These are phyloP conservation scores for Boeremia lycopersici DNA, from an alignment of 2,329 filamentous ascomycete genomes.

Conservation along the genomic window DNA sequence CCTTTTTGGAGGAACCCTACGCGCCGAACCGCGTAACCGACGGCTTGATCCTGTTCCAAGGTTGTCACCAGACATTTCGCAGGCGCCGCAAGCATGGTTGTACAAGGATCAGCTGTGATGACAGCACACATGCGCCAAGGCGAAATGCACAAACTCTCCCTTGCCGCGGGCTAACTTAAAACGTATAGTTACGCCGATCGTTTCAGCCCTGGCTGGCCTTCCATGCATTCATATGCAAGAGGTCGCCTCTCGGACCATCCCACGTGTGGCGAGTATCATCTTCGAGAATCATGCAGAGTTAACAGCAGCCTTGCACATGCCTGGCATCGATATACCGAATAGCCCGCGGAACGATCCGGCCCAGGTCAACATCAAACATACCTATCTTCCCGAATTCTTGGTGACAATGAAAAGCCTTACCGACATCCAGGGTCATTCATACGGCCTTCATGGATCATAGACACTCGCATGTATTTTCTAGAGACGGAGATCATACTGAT, in stretches of 20 bases:
- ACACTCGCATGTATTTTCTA: neutral
- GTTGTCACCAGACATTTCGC: neutral
- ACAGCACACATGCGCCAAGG: neutral
- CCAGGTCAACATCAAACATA: neutral
- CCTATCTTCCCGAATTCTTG: neutral
- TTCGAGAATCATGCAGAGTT: neutral
- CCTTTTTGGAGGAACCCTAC: too few species aligned
- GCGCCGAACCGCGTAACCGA: neutral
- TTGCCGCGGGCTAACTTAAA: neutral
- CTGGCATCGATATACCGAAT: too few species aligned
- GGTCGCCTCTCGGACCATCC: neutral
- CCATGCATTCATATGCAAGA: neutral
- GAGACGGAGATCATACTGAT: neutral
- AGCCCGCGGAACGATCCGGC: neutral
- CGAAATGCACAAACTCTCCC: neutral
- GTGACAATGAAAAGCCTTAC: neutral
- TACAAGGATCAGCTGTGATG: neutral
- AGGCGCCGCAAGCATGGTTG: neutral
- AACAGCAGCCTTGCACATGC: too few species aligned
- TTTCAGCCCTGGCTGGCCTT: neutral
- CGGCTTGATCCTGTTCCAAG: too few species aligned
- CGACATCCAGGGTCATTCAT: neutral
- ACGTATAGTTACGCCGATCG: neutral
- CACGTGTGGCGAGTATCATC: neutral
- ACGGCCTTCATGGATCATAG: neutral